phyloP scores from a whole-genome alignment of 805 yeast genomes.

The Wickerhamomyces tratensis region DNA sequence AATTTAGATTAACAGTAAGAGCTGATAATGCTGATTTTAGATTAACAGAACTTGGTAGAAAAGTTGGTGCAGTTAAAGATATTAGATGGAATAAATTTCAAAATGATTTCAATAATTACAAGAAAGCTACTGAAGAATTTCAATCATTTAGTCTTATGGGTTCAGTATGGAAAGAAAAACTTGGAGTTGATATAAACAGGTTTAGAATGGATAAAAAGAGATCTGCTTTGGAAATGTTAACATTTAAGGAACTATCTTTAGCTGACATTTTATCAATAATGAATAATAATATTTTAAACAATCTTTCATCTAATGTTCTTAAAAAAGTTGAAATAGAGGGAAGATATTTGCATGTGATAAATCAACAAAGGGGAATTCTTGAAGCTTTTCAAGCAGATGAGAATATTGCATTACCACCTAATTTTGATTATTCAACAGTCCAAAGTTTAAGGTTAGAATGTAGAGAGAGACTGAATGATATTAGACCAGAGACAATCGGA shows the following conservation, averaged over 20 bases:
- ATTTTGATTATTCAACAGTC: slow-evolving; percentile 49
- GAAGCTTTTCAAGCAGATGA: slow-evolving; percentile 83
- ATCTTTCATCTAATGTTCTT: slow-evolving; percentile 22
- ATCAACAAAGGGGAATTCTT: slow-evolving; percentile 61
- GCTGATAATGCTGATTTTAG: slow-evolving; percentile 92
- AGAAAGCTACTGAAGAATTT: slow-evolving; percentile 35
- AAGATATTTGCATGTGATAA: slow-evolving; percentile 71
- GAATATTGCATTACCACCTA: slow-evolving; percentile 54
- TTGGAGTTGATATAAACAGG: slow-evolving; percentile 17
- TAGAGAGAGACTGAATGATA: slow-evolving; percentile 52
- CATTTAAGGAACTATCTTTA: slow-evolving; percentile 35
- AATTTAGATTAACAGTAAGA: slow-evolving; percentile 81
- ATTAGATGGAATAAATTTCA: slow-evolving; percentile 42
- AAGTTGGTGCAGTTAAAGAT: slow-evolving; percentile 56
- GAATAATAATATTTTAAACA: slow-evolving; percentile 4
- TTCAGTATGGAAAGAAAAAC: slow-evolving; percentile 47
- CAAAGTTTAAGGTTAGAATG: slow-evolving; percentile 72
- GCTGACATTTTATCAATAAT: not conserved
- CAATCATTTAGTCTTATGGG: slow-evolving; percentile 38
- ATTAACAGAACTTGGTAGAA: slow-evolving; percentile 59
- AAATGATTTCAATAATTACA: slow-evolving; percentile 34
- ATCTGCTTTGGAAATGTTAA: slow-evolving; percentile 64
- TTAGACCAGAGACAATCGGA: slow-evolving; percentile 85
- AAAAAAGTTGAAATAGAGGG: slow-evolving; percentile 70
- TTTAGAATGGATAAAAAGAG: slow-evolving; percentile 31